These are phyloP conservation scores for Penicillium aurantiogriseum DNA, from an alignment of 2,329 filamentous ascomycete species.

Conservation along the genomic window DNA sequence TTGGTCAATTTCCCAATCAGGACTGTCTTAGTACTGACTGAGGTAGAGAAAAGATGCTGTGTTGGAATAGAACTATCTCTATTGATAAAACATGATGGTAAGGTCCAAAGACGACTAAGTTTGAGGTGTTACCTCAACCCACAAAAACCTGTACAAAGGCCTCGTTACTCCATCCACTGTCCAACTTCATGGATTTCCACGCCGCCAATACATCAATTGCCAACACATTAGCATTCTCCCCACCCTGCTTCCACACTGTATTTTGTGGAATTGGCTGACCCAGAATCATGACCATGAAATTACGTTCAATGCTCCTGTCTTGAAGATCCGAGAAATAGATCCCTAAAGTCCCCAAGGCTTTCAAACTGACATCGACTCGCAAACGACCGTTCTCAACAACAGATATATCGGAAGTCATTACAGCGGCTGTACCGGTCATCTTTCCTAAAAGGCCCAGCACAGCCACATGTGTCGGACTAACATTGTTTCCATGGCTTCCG, in stretches of 20 bases:
- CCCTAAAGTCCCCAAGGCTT: slow-evolving; percentile 70
- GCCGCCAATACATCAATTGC: slow-evolving; percentile 74
- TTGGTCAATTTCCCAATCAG: background rate
- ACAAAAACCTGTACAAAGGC: slow-evolving; percentile 65
- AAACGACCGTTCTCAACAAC: slow-evolving; percentile 61
- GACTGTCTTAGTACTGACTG: background rate
- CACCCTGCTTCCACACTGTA: slow-evolving; percentile 57
- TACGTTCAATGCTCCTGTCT: slow-evolving; percentile 57
- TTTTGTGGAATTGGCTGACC: slow-evolving; percentile 66
- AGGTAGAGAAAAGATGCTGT: background rate
- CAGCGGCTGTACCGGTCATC: slow-evolving; percentile 83
- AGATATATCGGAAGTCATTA: slow-evolving; percentile 62
- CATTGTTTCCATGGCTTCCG: slow-evolving; percentile 32
- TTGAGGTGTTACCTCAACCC: slow-evolving; percentile 14
- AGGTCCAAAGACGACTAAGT: background rate
- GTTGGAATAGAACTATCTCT: background rate
- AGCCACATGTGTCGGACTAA: slow-evolving; percentile 51
- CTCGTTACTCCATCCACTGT: slow-evolving; percentile 77
- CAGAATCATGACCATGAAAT: slow-evolving; percentile 73
- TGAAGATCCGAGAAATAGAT: slow-evolving; percentile 73
- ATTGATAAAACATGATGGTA: background rate
- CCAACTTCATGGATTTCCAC: slow-evolving; percentile 71
- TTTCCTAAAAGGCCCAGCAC: slow-evolving; percentile 78
- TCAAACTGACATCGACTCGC: slow-evolving; percentile 66
- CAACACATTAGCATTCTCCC: slow-evolving; percentile 58